Conservation (phyloP, 257 asterid genomes). For the Solanum bulbocastanum region DNA sequence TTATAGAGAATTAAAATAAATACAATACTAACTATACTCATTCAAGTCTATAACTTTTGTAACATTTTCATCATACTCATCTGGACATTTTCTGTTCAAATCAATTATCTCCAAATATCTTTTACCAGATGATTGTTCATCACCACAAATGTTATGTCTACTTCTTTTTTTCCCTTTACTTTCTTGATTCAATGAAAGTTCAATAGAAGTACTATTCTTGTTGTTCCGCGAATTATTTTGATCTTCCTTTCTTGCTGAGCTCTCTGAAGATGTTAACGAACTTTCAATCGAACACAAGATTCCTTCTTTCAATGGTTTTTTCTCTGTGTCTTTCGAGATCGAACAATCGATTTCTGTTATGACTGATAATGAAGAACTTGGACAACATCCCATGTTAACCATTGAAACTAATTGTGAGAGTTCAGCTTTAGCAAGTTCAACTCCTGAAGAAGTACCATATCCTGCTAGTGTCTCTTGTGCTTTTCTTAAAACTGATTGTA, state of each 20-base stretch:
- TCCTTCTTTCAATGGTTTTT: conserved; percentile 9
- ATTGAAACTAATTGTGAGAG: conserved; percentile 64
- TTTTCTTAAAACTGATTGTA: conserved; percentile 72
- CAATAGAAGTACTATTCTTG: conserved; percentile 12
- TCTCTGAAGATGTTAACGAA: conserved; percentile 67
- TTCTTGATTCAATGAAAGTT: conserved; percentile 30
- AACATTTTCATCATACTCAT: conserved; percentile 24
- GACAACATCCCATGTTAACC: conserved; percentile 50
- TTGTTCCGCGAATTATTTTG: conserved; percentile 8
- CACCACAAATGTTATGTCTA: conserved; percentile 3
- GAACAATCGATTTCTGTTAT: conserved; percentile 53
- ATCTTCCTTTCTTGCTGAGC: conserved; percentile 37
- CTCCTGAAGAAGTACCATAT: conserved; percentile 52
- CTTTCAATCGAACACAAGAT: conserved; percentile 53
- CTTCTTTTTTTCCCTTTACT: conserved; percentile 19
- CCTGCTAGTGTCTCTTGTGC: conserved; percentile 76
- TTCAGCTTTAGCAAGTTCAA: conserved; percentile 57
- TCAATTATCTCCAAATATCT: conserved; percentile 31
- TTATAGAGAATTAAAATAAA: not conserved
- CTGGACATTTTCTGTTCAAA: conserved; percentile 38
- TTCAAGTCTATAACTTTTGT: conserved; percentile 40
- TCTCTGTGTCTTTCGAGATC: conserved; percentile 16
- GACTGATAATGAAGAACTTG: conserved; percentile 48
- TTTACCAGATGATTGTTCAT: conserved; percentile 10
- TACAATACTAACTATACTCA: conserved; percentile 11